phyloP scores from a whole-genome alignment of 352 stramenopile genomes.

The Phytopythium chamaehyphon region DNA sequence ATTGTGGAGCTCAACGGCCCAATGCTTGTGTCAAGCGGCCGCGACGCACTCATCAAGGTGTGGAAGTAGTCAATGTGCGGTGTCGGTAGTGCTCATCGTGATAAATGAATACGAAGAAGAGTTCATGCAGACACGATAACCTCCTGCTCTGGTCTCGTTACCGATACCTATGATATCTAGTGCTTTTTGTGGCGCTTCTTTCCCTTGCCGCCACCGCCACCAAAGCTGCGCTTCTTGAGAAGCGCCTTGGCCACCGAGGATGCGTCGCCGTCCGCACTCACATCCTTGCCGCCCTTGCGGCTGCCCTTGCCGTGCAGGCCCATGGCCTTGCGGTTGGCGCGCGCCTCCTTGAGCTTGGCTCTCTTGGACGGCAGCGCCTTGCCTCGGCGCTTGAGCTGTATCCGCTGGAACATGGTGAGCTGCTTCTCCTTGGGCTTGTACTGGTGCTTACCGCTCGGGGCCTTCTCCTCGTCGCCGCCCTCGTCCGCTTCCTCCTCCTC shows the following conservation, averaged over 20 bases:
- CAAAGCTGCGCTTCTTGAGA: constrained; percentile 27
- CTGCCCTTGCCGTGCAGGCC: constrained; percentile 36
- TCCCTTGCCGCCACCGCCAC: constrained; percentile 10
- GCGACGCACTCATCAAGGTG: constrained; percentile 96
- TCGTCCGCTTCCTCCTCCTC: constrained; percentile 64
- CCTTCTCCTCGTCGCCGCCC: constrained; percentile 31
- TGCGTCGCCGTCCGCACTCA: constrained; percentile 26
- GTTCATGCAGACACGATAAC: not conserved
- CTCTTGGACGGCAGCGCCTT: constrained; percentile 79
- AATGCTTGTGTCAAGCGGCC: constrained; percentile 90
- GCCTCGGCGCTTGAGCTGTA: constrained; percentile 81
- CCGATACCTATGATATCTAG: constrained; percentile 8
- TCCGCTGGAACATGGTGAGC: constrained; percentile 83
- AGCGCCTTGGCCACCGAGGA: constrained; percentile 13
- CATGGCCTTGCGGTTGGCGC: constrained; percentile 65
- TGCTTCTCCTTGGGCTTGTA: constrained; percentile 55
- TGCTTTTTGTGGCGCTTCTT: constrained; percentile 43
- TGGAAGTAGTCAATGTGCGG: constrained; percentile 78
- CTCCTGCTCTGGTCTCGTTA: not conserved
- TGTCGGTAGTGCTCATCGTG: not conserved
- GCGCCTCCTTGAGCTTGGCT: constrained; percentile 78
- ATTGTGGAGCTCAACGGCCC: constrained; percentile 89
- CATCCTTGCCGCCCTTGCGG: constrained; percentile 12
- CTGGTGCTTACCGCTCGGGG: constrained; percentile 24
- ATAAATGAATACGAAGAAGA: constrained; percentile 1